Evolutionary conservation across 1,284 basidiomycete genomes (phyloP), one percentile per base, ranked within the genome.

Genomic region (Psilocybe mexicana): DNA sequence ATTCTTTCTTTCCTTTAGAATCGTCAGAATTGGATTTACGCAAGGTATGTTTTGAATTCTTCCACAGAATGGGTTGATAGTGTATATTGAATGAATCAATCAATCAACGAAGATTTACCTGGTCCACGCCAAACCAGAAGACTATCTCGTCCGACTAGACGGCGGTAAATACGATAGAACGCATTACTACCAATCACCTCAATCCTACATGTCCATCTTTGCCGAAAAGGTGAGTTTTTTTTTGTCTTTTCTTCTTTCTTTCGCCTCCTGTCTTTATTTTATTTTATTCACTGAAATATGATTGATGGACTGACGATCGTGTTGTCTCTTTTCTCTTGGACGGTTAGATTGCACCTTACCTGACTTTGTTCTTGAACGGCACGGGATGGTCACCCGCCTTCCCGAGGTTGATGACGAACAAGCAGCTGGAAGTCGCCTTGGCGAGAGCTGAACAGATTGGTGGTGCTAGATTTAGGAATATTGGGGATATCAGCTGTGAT

Each of bases 401-500:
- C 73, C 94, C 94, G 12, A 83, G 92, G 2, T 74, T 94, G 6
- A 87, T 96, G 81, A 84, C 84, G 1, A 90, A 83, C 35, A 75
- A 78, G 0, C 84, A 92, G 62, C 77, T 94, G 6, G 70, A 72
- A 0, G 68, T 70, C 35, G 85, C 87, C 0, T 76, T 92, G 2
- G 64, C 75, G 38, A 74, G 71, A 1, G 84, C 85, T 0, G 73
- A 74, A 49, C 66, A 77, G 45, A 67, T 85, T 26, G 79, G 83
- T n/a, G 79, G 73, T 7, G 80, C 79, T 3, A 76, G 89, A 10
- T 86, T 88, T 64, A 78, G 79, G 10, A 89, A 86, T 54, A 81
- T 96, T 24, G 91, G 91, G 5, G 94, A 96, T 67, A 88, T 96
- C 38, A 92, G 86, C 59, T 95, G 93, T 67, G 93, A 96, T 69